Evolutionary conservation across 495 filamentous ascomycete species (phyloP).

Genomic region (Trichoderma parareesei): DNA sequence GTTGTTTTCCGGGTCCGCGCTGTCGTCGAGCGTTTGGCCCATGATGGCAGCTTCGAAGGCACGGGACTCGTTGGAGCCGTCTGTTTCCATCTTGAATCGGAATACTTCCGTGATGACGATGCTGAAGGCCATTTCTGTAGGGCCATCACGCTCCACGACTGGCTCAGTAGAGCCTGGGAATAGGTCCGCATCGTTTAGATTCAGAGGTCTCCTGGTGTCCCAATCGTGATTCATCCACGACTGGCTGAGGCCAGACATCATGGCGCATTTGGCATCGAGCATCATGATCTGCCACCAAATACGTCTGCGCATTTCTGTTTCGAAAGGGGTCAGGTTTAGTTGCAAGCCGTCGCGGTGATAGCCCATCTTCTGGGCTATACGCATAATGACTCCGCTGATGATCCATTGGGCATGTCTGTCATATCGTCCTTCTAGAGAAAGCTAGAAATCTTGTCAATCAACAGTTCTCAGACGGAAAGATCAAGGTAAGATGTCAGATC

Average conservation of each 20-base stretch:
- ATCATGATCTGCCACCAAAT: conserved; percentile 70
- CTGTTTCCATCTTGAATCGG: conserved; percentile 36
- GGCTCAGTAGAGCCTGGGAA: conserved; percentile 48
- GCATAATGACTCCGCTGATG: conserved; percentile 47
- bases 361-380: conserved; percentile 67
- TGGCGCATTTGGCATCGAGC: conserved; percentile 49
- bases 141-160: conserved; percentile 43
- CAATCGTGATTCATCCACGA: conserved; percentile 38
- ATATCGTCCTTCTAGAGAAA: conserved; percentile 41
- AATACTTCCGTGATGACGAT: conserved; percentile 39
- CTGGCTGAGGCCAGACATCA: conserved; percentile 57
- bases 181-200: conserved; percentile 52
- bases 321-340: conserved; percentile 55
- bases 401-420: conserved; percentile 46
- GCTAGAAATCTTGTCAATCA: conserved; percentile 24
- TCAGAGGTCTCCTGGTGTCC: conserved; percentile 44
- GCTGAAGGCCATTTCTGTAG: conserved; percentile 63
- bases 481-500: background rate
- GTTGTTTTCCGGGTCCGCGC: conserved; percentile 24
- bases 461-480: background rate
- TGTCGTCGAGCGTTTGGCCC: conserved; percentile 16
- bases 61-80: conserved; percentile 14
- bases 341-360: conserved; percentile 62
- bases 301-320: conserved; percentile 60
- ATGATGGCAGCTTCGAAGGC: conserved; percentile 37